phyloP scores from a whole-genome alignment of 192 early-diverging fungal genomes.

The Hyaloraphidium curvatum region DNA sequence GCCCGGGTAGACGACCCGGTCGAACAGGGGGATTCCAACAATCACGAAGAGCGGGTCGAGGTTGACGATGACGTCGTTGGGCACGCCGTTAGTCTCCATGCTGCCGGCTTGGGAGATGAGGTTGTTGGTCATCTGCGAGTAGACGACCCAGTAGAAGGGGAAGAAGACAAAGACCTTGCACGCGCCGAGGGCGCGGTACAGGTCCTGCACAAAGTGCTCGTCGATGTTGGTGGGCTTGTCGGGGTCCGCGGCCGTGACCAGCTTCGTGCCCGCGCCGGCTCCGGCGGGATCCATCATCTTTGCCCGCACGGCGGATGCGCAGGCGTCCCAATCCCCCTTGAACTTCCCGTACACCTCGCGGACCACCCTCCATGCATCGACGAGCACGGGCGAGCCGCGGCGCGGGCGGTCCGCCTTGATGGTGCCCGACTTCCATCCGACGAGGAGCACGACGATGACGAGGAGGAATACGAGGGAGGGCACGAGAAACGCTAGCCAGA shows the following conservation, averaged over 20 bases:
- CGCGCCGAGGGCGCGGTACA: conserved; percentile 31
- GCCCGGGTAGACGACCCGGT: conserved; percentile 35
- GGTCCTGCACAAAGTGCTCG: conserved; percentile 52
- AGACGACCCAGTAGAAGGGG: conserved; percentile 57
- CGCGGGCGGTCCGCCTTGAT: conserved; percentile 34
- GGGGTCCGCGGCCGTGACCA: too few species aligned
- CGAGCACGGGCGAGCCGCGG: conserved; percentile 36
- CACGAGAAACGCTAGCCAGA: conserved; percentile 34
- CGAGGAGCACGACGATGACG: conserved; percentile 24
- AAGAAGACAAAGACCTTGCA: conserved; percentile 49
- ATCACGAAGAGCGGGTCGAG: conserved; percentile 46
- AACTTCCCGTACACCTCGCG: too few species aligned
- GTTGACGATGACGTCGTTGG: conserved; percentile 49
- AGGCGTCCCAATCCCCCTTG: too few species aligned
- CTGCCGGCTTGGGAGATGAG: conserved; percentile 35
- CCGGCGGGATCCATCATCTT: too few species aligned
- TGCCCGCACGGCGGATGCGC: too few species aligned
- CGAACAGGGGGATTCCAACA: conserved; percentile 48
- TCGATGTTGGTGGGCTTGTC: conserved; percentile 40
- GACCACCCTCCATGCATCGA: conserved; percentile 24
- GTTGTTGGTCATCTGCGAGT: conserved; percentile 40
- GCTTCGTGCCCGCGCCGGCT: too few species aligned
- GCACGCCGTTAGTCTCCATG: conserved; percentile 30
- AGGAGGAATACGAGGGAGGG: conserved; percentile 32
- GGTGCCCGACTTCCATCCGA: conserved; percentile 28